Evolutionary conservation across 768 basidiomycete species (phyloP).

Genomic region (Cyclocybe cylindracea): DNA sequence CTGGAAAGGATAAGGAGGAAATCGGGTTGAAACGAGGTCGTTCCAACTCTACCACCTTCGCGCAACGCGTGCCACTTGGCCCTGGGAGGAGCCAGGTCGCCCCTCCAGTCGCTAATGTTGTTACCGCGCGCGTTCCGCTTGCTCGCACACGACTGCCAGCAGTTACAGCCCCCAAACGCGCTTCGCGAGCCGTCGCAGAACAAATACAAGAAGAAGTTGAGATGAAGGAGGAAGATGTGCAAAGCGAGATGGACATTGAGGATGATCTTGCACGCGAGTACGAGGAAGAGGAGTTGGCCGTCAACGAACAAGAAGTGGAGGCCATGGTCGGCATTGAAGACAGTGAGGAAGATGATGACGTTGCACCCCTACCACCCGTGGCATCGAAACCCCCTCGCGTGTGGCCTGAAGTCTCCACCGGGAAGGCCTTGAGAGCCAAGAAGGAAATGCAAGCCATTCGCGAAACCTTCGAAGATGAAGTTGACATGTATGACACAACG

Average conservation of each 20-base stretch:
- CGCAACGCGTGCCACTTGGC: constrained; percentile 72
- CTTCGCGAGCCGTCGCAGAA: constrained; percentile 44
- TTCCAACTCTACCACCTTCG: constrained; percentile 61
- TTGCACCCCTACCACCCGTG: constrained; percentile 22
- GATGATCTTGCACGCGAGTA: constrained; percentile 34
- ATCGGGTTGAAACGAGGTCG: constrained; percentile 63
- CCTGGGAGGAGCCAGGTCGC: constrained; percentile 51
- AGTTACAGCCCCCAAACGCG: constrained; percentile 31
- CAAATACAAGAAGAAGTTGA: constrained; percentile 42
- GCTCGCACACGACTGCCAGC: constrained; percentile 30
- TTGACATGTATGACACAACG: constrained; percentile 76
- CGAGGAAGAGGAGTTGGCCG: constrained; percentile 44
- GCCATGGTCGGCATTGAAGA: constrained; percentile 60
- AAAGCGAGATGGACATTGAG: constrained; percentile 68
- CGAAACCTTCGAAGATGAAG: constrained; percentile 70
- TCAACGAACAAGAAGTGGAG: constrained; percentile 59
- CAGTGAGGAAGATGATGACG: constrained; percentile 34
- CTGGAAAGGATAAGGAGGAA: constrained; percentile 72
- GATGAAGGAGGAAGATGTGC: constrained; percentile 30
- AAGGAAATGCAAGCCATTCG: constrained; percentile 69
- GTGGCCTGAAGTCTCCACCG: constrained; percentile 78
- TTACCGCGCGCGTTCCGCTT: constrained; percentile 35
- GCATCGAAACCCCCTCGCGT: constrained; percentile 47
- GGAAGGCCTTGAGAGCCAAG: constrained; percentile 56
- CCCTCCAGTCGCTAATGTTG: constrained; percentile 41